These are phyloP conservation scores for Rhizophagus sp. DNA, from an alignment of 192 early-diverging fungal species.

Conservation along the genomic window DNA sequence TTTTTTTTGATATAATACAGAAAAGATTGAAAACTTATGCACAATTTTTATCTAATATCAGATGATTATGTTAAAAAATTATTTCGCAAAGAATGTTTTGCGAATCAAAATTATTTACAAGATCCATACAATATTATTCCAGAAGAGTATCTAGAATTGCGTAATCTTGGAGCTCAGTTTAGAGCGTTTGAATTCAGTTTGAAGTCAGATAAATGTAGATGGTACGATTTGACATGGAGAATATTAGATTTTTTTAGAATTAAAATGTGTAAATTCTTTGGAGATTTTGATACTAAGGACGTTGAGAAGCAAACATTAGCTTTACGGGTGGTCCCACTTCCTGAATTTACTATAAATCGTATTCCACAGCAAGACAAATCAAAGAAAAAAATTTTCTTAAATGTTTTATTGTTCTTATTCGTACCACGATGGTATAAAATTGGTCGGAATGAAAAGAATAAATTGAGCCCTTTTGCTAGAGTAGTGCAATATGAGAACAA, in stretches of 20 bases:
- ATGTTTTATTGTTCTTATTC: not conserved
- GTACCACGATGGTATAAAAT: not conserved
- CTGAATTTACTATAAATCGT: not conserved
- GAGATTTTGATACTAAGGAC: not conserved
- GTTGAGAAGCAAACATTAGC: not conserved
- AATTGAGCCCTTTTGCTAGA: not conserved
- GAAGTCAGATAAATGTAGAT: not conserved
- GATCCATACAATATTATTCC: not conserved
- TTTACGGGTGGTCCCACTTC: not conserved
- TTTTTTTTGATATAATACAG: too few species aligned
- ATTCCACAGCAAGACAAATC: not conserved
- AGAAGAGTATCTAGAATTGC: not conserved
- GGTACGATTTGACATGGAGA: not conserved
- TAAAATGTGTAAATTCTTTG: not conserved
- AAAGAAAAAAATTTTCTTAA: not conserved
- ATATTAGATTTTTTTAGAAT: not conserved
- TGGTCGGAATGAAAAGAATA: not conserved
- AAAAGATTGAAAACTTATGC: too few species aligned
- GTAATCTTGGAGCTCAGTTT: not conserved
- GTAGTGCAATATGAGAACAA: not conserved
- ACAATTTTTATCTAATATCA: not conserved
- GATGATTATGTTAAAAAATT: not conserved
- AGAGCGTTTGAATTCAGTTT: not conserved
- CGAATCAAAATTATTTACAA: not conserved
- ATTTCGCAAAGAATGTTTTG: not conserved